Evolutionary conservation across 2,329 filamentous ascomycete genomes (phyloP).

Genomic region (Neocucurbitaria cava): DNA sequence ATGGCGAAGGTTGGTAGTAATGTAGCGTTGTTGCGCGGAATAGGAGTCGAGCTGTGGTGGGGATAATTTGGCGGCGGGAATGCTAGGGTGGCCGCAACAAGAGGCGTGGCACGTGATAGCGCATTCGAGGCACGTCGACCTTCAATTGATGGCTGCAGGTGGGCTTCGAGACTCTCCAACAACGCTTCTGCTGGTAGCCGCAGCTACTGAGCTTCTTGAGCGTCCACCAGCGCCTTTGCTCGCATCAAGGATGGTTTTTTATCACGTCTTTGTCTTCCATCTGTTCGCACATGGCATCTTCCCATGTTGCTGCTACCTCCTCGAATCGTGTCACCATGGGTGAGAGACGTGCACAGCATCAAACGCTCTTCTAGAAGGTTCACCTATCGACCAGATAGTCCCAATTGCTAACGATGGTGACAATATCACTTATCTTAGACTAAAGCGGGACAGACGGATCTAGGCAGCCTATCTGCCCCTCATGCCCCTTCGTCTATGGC

Average conservation of each 20-base stretch:
- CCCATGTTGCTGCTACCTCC: not conserved
- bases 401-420: slow-evolving; percentile 4
- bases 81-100: slow-evolving; percentile 23
- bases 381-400: not conserved
- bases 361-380: not conserved
- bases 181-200: not conserved
- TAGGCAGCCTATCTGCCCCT: slow-evolving; percentile 20
- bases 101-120: not conserved
- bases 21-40: slow-evolving; percentile 22
- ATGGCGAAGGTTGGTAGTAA: slow-evolving; percentile 49
- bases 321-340: not conserved
- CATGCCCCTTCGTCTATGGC: slow-evolving; percentile 11
- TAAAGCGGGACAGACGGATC: slow-evolving; percentile 1
- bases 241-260: not conserved
- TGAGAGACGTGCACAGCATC: not conserved
- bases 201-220: not conserved
- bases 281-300: not conserved
- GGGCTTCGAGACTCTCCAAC: not conserved
- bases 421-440: slow-evolving; percentile 7
- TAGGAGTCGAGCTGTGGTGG: slow-evolving; percentile 38
- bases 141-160: no score
- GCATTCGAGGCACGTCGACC: not conserved
- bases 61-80: slow-evolving; percentile 38
- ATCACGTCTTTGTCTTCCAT: not conserved
- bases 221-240: not conserved